A percentile compares a stretch with the other conserved stretches of the same genome.
phyloP scores from a whole-genome alignment of 306 rosid genomes.

The Dryas drummondii region DNA sequence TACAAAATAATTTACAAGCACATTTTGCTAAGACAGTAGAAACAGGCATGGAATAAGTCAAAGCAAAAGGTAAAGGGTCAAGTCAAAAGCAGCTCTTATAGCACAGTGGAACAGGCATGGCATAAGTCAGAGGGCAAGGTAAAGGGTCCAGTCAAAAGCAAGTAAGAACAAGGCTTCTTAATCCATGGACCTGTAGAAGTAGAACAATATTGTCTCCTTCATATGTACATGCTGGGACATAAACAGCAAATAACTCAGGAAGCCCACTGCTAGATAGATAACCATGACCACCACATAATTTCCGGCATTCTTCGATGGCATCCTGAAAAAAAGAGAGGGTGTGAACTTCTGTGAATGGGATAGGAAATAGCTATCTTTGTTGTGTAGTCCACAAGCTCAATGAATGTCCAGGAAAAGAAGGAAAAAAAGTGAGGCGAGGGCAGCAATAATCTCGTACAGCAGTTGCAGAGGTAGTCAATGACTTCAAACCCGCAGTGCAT shows the following conservation, averaged over 20 bases:
- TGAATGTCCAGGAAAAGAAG: background rate
- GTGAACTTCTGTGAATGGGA: background rate
- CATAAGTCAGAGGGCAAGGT: background rate
- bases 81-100: conserved; percentile 1
- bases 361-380: background rate
- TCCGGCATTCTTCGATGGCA: conserved; percentile 93
- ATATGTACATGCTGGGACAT: conserved; percentile 91
- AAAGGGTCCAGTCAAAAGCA: background rate
- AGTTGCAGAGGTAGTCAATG: conserved; percentile 84
- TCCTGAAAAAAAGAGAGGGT: conserved; percentile 43
- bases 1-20: background rate
- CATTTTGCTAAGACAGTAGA: background rate
- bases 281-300: conserved; percentile 97
- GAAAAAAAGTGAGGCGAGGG: background rate
- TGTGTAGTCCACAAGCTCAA: background rate
- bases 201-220: conserved; percentile 95
- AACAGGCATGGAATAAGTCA: background rate
- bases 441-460: conserved; percentile 60
- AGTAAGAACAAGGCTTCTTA: background rate
- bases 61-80: background rate
- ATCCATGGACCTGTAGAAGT: conserved; percentile 73
- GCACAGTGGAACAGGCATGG: background rate
- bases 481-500: conserved; percentile 97
- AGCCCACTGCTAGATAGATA: conserved; percentile 94
- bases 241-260: conserved; percentile 94